Evolutionary conservation across 2,329 filamentous ascomycete species (phyloP).

Genomic region (Fusarium sp.): DNA sequence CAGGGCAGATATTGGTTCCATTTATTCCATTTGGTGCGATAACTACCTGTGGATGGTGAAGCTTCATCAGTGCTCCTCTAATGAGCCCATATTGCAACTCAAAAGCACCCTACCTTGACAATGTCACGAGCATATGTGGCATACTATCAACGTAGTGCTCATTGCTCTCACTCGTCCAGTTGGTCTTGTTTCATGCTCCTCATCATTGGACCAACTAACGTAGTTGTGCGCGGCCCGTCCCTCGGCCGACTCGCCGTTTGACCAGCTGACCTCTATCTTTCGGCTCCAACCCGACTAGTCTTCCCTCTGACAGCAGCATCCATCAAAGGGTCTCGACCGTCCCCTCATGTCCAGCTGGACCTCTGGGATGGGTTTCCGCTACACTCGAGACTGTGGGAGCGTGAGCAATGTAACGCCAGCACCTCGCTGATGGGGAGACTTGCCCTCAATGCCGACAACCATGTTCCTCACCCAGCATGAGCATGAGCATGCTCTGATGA

Average conservation of each 20-base stretch:
- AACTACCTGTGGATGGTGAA: not conserved
- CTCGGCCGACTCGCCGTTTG: slow-evolving; percentile 37
- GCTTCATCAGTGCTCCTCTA: not conserved
- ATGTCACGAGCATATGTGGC: not conserved
- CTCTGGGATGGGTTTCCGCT: not conserved
- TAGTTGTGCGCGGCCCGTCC: slow-evolving; percentile 44
- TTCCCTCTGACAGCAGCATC: slow-evolving; percentile 12
- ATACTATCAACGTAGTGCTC: not conserved
- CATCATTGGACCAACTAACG: slow-evolving; percentile 19
- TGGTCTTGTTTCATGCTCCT: slow-evolving; percentile 4
- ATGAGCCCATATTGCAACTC: not conserved
- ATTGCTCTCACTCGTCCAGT: not conserved
- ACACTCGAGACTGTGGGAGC: not conserved
- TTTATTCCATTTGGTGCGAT: not conserved
- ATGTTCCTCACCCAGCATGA: slow-evolving; percentile 7
- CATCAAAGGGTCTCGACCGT: slow-evolving; percentile 8
- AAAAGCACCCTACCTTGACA: not conserved
- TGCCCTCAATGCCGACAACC: slow-evolving; percentile 19
- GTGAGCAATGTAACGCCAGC: slow-evolving; percentile 29
- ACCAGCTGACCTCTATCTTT: slow-evolving; percentile 30
- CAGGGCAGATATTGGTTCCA: not conserved
- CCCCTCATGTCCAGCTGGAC: not conserved
- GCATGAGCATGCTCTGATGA: slow-evolving; percentile 29
- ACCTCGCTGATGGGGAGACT: slow-evolving; percentile 18
- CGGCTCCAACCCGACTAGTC: not conserved